Evolutionary conservation across 352 stramenopile genomes (phyloP).

Genomic region (Pythium aphanidermatum): DNA sequence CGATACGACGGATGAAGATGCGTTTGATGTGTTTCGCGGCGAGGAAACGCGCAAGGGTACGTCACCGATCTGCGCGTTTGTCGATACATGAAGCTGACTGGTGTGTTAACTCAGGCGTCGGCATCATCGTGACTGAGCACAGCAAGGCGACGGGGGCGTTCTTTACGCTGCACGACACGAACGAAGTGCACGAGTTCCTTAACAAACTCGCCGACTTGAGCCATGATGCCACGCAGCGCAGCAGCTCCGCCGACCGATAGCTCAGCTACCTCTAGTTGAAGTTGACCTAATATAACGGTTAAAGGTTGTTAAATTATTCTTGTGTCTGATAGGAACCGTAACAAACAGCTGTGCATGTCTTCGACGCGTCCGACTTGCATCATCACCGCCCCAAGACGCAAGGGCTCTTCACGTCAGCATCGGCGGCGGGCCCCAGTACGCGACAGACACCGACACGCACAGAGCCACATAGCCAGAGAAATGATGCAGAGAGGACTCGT

Average conservation of each 20-base stretch:
- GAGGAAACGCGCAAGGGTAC: constrained; percentile 43
- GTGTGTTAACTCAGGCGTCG: constrained; percentile 32
- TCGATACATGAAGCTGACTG: background rate
- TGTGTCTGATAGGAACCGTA: constrained; percentile 4
- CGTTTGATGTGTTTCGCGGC: constrained; percentile 64
- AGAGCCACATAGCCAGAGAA: background rate
- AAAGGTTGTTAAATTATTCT: no score
- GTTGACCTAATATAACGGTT: no score
- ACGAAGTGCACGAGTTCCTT: constrained; percentile 68
- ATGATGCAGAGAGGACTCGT: constrained; percentile 13
- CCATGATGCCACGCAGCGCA: constrained; percentile 13
- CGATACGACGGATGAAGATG: constrained; percentile 88
- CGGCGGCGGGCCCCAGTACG: background rate
- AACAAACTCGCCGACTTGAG: constrained; percentile 50
- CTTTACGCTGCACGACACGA: constrained; percentile 74
- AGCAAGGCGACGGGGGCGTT: constrained; percentile 59
- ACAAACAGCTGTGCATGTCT: background rate
- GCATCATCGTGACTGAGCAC: constrained; percentile 79
- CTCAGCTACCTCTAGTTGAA: no score
- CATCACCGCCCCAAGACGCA: no score
- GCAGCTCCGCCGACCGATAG: constrained; percentile 8
- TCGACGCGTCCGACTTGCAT: background rate
- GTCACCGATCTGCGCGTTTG: no score
- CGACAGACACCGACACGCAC: background rate
- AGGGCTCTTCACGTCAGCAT: constrained; percentile 11